Base-by-base conservation (phyloP, 192 early-diverging fungal species). In the Podila clonocystis region DNA sequence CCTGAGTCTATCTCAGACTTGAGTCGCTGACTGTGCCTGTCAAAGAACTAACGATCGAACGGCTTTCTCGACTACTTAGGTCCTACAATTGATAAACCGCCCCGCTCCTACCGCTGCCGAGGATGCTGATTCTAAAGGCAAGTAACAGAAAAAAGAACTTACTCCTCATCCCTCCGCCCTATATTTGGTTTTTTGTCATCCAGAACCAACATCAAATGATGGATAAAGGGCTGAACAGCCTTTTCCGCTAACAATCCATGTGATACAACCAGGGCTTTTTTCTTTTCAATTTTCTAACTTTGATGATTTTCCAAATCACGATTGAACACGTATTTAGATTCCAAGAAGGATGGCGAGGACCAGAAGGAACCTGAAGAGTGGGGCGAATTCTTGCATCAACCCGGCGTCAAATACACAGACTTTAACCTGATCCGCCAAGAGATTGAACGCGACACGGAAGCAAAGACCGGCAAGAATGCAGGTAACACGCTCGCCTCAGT, bases 331-430 rank as follows among this genome's bases (percentile, higher is more conserved):
- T 26, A 13, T 26, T 12, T 65, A 66, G 71, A 74, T n/a, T 38
- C 45, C 29, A 67, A 77, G 38, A 59, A 73, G n/a, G 58, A 61
- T 15, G 62, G 20, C 31, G 74, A 55, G 13, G 63, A 65, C 7
- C 31, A 60, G 65, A 83, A 88, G 55, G 75, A 82, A 38, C 38
- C 75, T 9, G 89, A 96, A 50, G 98, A 99, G 83, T 99, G 97
- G 97, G 98, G 98, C 50, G 98, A 99, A 84, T 99, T 99, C 82
- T 84, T 99, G 69, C 98, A 99, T 82, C 84, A 96, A 68, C 98
- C 98, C 3, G 97, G 97, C 9, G 94, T 95, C 80, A 97, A 98
- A 88, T 99, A 98, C 74, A 91, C 85, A 58, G 89, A 98, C 85
- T 99, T 99, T 85, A 85, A 96, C 83, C 94, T 99, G 77, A 99